phyloP scores from a whole-genome alignment of 2,329 filamentous ascomycete species.

The Fusarium devonianum region DNA sequence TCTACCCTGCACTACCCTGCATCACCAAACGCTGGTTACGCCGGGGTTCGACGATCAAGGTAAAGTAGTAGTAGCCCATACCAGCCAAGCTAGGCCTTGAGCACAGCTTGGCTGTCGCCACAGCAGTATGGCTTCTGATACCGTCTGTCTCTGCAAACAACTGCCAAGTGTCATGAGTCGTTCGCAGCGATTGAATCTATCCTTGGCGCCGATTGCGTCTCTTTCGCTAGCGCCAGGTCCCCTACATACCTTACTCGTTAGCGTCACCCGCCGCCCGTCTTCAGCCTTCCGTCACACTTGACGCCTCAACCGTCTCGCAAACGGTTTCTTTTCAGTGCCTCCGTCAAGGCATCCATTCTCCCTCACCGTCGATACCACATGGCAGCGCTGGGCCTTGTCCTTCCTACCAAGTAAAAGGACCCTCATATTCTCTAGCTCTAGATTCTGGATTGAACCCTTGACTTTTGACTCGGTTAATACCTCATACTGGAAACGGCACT shows the following conservation, averaged over 20 bases:
- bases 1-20: slow-evolving; percentile 9
- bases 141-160: too few relatives aligned
- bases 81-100: neutral
- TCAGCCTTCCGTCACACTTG: neutral
- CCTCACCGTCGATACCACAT: too few relatives aligned
- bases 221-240: neutral
- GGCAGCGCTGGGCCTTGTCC: slow-evolving; percentile 2
- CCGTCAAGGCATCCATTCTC: neutral
- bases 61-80: too few relatives aligned
- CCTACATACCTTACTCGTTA: slow-evolving; percentile 1
- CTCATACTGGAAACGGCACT: too few relatives aligned
- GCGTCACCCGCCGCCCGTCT: slow-evolving; percentile 13
- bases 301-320: slow-evolving; percentile 25
- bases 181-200: slow-evolving; percentile 1
- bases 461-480: too few relatives aligned
- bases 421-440: neutral
- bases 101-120: too few relatives aligned
- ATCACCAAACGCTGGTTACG: neutral
- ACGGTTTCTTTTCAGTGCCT: neutral
- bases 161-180: slow-evolving; percentile 5
- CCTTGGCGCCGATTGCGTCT: neutral
- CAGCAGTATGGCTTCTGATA: too few relatives aligned
- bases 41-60: too few relatives aligned
- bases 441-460: slow-evolving; percentile 1
- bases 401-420: neutral